phyloP scores from a whole-genome alignment of 2,329 filamentous ascomycete genomes.

The Paraphaeosphaeria sporulosa region DNA sequence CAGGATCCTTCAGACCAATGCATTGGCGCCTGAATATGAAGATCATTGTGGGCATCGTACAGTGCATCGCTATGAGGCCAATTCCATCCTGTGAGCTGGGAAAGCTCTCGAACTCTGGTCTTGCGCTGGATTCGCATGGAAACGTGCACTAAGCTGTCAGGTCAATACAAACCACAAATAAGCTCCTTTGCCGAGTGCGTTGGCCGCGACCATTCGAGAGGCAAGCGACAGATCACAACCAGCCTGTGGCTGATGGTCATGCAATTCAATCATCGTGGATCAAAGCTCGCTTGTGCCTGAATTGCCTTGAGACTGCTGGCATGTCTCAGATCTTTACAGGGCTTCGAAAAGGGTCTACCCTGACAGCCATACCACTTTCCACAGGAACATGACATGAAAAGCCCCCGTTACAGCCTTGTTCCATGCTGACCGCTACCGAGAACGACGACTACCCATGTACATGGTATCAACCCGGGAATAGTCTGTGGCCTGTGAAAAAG shows the following conservation, averaged over 20 bases:
- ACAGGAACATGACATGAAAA: background rate
- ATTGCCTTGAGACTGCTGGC: background rate
- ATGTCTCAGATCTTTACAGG: constrained; percentile 4
- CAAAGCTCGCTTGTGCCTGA: background rate
- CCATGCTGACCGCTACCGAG: constrained; percentile 2
- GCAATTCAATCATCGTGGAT: background rate
- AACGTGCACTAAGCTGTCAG: background rate
- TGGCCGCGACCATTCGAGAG: background rate
- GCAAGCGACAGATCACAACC: background rate
- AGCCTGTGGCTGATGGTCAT: background rate
- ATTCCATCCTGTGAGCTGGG: background rate
- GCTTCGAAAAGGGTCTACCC: background rate
- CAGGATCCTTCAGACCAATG: constrained; percentile 19
- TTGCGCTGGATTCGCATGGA: background rate
- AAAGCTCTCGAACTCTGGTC: background rate
- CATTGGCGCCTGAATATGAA: constrained; percentile 10
- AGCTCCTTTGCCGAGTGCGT: background rate
- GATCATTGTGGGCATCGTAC: no score
- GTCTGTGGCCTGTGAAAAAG: background rate
- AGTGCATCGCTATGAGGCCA: background rate
- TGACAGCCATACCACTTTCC: background rate
- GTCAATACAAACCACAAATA: background rate
- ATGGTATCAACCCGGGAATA: background rate
- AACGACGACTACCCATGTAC: constrained; percentile 1
- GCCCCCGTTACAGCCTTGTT: background rate